A percentile compares a stretch with the other conserved stretches of the same genome.
phyloP scores from a whole-genome alignment of 257 asterid genomes.

The Forsythia viridissima region DNA sequence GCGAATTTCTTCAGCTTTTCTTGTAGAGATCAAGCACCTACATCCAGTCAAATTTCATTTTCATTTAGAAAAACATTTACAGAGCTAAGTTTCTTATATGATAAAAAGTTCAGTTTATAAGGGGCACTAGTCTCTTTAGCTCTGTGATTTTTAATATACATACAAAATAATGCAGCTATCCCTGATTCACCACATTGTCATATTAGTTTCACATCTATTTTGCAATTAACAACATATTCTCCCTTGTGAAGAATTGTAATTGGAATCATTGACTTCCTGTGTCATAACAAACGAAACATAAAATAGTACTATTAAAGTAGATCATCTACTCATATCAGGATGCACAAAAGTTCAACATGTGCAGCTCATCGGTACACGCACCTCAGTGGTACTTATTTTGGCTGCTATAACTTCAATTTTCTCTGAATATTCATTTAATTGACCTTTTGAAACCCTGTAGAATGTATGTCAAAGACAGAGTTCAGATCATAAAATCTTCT shows the following conservation, averaged over 20 bases:
- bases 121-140: background rate
- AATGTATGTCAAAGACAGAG: slow-evolving; percentile 8
- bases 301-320: background rate
- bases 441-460: slow-evolving; percentile 74
- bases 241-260: background rate
- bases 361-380: slow-evolving; percentile 22
- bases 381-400: slow-evolving; percentile 60
- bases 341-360: background rate
- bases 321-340: background rate
- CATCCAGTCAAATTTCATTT: background rate
- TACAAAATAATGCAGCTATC: background rate
- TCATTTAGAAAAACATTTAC: background rate
- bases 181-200: background rate
- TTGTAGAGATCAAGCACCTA: background rate
- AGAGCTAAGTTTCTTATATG: background rate
- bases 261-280: background rate
- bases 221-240: background rate
- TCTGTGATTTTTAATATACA: background rate
- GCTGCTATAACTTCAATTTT: slow-evolving; percentile 80
- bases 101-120: background rate
- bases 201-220: background rate
- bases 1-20: background rate
- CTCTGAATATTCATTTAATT: slow-evolving; percentile 67
- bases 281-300: background rate
- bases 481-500: background rate